Evolutionary conservation across 352 stramenopile species (phyloP), one percentile per base, ranked within the genome.

Genomic region (Globisporangium apiculatum): DNA sequence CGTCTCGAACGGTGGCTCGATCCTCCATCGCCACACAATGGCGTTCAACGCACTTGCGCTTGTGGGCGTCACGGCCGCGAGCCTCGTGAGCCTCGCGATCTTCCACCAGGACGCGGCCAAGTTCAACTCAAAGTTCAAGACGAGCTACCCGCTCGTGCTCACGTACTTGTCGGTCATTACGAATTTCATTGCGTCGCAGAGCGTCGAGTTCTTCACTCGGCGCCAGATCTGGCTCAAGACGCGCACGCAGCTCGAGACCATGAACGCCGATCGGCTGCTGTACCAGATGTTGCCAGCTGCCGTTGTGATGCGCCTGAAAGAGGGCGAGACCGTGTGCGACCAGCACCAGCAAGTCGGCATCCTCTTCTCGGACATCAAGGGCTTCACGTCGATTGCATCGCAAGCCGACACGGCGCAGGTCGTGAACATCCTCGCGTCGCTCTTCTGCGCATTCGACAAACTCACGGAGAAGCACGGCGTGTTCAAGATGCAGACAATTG

Each of bases 401-500:
- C 72, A 89, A 51, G 75, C 91, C 15, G 79, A 88, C 37, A 89
- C 89, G 0, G 75, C 80, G 2, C 79, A 97, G 71, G 87, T 97
- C 18, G 89, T 96, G 4, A 83, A 96, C 56, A 87, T 98, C 52
- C 62, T 98, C 4, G 87, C 91, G 38, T 91, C 88, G n/a, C 69
- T 98, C 1, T 97, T 97, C 60, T 91, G 82, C 45, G 80, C 82
- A 10, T 97, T 97, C 48, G 89, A 98, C 64, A 90, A 93, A 15
- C 65, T 97, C n/a, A 93, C 85, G 0, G 80, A 94, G 46, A 95
- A 97, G 66, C 85, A 97, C 64, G 82, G 87, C 40, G 87, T 97
- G 38, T 96, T 96, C 57, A 98, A 97, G 67, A 91, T 97, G 71
- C 87, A 98, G 64, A 97, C 86, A 0, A 97, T 97, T 38, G 89